Evolutionary conservation across 768 basidiomycete genomes (phyloP).

Genomic region (Terana coerulea): DNA sequence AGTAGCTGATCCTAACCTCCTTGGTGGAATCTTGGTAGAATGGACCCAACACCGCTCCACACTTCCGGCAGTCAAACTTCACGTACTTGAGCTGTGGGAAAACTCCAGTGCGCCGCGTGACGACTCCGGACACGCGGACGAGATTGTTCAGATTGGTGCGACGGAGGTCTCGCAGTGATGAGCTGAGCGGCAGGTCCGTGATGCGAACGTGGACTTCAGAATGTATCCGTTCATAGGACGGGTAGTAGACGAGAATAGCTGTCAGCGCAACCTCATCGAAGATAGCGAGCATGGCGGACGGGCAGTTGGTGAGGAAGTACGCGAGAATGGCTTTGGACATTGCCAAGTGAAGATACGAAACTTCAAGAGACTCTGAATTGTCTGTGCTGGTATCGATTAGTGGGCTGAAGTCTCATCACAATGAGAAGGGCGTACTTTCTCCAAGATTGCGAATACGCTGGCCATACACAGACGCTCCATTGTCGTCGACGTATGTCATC

Average conservation of each 20-base stretch:
- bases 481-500: slow-evolving; percentile 93
- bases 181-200: slow-evolving; percentile 85
- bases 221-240: slow-evolving; percentile 94
- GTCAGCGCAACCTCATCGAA: slow-evolving; percentile 95
- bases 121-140: slow-evolving; percentile 93
- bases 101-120: slow-evolving; percentile 91
- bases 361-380: slow-evolving; percentile 96
- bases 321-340: slow-evolving; percentile 92
- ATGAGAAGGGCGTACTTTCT: slow-evolving; percentile 88
- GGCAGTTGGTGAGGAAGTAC: slow-evolving; percentile 96
- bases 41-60: slow-evolving; percentile 89
- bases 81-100: slow-evolving; percentile 99
- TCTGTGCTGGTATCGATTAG: slow-evolving; percentile 59
- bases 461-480: slow-evolving; percentile 90
- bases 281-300: slow-evolving; percentile 86
- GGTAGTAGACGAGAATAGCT: slow-evolving; percentile 93
- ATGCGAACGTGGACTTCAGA: slow-evolving; percentile 97
- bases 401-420: slow-evolving; percentile 5
- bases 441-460: slow-evolving; percentile 90
- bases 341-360: slow-evolving; percentile 94
- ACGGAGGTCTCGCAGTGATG: slow-evolving; percentile 90
- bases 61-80: slow-evolving; percentile 97
- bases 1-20: slow-evolving; percentile 93
- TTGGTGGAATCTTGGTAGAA: slow-evolving; percentile 97
- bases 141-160: slow-evolving; percentile 92